Evolutionary conservation across 2,329 filamentous ascomycete genomes (phyloP), one percentile per base, ranked within the genome.

Genomic region (Blastomyces gilchristii): DNA sequence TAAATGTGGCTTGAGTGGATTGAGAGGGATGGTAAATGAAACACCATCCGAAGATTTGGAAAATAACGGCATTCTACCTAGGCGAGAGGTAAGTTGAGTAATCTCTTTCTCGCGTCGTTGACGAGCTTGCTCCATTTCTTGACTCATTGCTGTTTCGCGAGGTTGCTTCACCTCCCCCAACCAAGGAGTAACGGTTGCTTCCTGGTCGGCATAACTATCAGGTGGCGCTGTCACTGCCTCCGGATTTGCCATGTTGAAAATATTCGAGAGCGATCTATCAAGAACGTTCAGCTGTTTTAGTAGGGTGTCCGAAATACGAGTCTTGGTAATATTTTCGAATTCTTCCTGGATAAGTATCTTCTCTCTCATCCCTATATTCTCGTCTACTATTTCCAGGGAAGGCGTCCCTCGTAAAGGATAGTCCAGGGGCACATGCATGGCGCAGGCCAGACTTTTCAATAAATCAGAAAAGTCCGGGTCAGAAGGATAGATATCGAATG

Each of bases 401-500:
- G 89, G 85, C 37, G 76, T 77, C 52, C 71, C 77, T 43, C 68
- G 67, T 49, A 76, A 74, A 22, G 89, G 89, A 73, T 89, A 93
- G 22, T 74, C 75, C 11, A 71, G 72, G 1, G 90, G 89, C 25
- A 94, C 80, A 60, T 78, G 81, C 47, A 94, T 76, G 53, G 84
- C 79, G 71, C 88, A 92, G 50, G 88, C 81, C 41, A 94, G 78
- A 45, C 82, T 78, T 34, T 85, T 81, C 70, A 93, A 78, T 65
- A 91, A 88, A 73, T 90, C 93, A 0, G 90, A 88, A 69, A 94
- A 93, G 70, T 94, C 90, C 0, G 90, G 90, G 71, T 94, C 90
- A 6, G 89, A 91, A 5, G 90, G 90, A 14, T 76, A 77, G 65
- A 94, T 76, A 60, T 80, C 83, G 73, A 93, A 89, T 11, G 79